These are phyloP conservation scores for Copromyces sp. DNA, from an alignment of 495 filamentous ascomycete genomes.

Conservation along the genomic window DNA sequence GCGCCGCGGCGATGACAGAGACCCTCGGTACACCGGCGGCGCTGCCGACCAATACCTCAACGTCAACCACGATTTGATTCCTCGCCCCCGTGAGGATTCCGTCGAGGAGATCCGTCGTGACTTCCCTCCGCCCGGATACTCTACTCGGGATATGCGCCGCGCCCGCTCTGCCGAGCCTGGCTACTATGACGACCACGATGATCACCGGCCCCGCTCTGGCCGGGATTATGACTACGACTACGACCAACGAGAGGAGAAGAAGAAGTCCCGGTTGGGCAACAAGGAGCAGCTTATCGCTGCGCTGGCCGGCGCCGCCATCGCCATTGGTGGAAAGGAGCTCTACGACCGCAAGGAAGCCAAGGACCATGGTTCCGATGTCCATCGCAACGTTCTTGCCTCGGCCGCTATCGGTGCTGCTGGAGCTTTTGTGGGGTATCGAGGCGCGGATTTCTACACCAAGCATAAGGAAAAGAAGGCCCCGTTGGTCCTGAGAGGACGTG, in stretches of 20 bases:
- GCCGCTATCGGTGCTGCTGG: slow-evolving; percentile 46
- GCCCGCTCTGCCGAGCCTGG: slow-evolving; percentile 39
- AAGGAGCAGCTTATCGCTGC: slow-evolving; percentile 50
- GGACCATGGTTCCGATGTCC: slow-evolving; percentile 30
- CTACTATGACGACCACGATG: slow-evolving; percentile 35
- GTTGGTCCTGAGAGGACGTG: slow-evolving; percentile 30
- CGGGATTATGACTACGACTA: slow-evolving; percentile 32
- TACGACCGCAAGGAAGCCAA: slow-evolving; percentile 45
- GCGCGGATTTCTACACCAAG: slow-evolving; percentile 46
- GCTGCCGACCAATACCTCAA: slow-evolving; percentile 40
- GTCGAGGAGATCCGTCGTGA: slow-evolving; percentile 60
- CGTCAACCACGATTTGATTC: slow-evolving; percentile 41
- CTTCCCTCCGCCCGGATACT: slow-evolving; percentile 50
- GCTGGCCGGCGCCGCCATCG: slow-evolving; percentile 41
- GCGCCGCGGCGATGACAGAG: slow-evolving; percentile 27
- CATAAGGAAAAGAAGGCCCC: slow-evolving; percentile 32
- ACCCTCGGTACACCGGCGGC: slow-evolving; percentile 36
- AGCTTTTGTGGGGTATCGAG: slow-evolving; percentile 43
- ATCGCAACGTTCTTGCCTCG: slow-evolving; percentile 41
- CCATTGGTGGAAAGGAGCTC: slow-evolving; percentile 45
- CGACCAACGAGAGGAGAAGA: slow-evolving; percentile 42
- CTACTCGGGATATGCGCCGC: slow-evolving; percentile 41
- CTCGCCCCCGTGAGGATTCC: slow-evolving; percentile 44
- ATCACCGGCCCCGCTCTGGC: slow-evolving; percentile 30
- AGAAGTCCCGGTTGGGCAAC: slow-evolving; percentile 38